A percentile compares a stretch with the other conserved stretches of the same genome.
These are phyloP conservation scores for Lanmaoa pseudosensibilis DNA, from an alignment of 768 basidiomycete species.

Conservation along the genomic window DNA sequence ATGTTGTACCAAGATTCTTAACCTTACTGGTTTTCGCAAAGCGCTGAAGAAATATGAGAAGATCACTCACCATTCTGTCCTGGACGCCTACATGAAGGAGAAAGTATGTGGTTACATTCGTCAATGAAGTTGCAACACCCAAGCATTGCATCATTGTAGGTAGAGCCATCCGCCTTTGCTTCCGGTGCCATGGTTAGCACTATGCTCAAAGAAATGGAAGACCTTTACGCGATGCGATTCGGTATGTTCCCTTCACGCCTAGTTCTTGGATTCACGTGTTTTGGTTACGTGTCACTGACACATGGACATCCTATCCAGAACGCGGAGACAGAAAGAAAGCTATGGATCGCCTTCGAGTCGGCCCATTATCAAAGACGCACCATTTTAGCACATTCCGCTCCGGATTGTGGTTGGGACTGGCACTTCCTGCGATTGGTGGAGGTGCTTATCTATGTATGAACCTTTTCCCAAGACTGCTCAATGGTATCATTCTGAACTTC, in stretches of 20 bases:
- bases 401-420: constrained; percentile 69
- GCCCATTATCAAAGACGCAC: constrained; percentile 53
- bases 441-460: constrained; percentile 59
- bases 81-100: constrained; percentile 80
- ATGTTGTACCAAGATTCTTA: constrained; percentile 61
- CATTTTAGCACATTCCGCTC: constrained; percentile 77
- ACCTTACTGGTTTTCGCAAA: constrained; percentile 87
- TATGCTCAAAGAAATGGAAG: constrained; percentile 76
- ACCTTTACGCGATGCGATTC: constrained; percentile 72
- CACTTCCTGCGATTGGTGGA: constrained; percentile 62
- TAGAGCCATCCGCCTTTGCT: constrained; percentile 67
- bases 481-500: neutral
- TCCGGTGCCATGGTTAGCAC: constrained; percentile 57
- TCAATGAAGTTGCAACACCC: neutral
- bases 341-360: constrained; percentile 60
- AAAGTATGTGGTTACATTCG: constrained; percentile 43
- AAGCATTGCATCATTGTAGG: constrained; percentile 36
- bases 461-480: neutral
- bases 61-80: constrained; percentile 66
- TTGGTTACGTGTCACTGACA: neutral
- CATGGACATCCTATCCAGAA: constrained; percentile 30
- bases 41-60: constrained; percentile 87
- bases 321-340: constrained; percentile 80
- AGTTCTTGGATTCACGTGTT: neutral
- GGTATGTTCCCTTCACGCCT: constrained; percentile 43